Conservation (phyloP, 176 grass and related monocot species). For the Musa itinerans region DNA sequence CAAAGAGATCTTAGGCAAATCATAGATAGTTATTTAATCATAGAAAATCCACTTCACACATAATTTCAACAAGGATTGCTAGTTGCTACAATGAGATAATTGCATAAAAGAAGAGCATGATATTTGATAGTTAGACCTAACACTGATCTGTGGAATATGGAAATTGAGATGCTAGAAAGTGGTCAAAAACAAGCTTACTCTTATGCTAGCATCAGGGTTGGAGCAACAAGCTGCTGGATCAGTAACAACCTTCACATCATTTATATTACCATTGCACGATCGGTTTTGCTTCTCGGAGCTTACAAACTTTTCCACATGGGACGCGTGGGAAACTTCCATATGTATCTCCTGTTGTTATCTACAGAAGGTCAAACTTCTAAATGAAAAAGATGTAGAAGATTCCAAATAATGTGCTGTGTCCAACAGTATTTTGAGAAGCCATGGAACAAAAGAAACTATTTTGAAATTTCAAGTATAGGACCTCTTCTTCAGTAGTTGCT, state of each 20-base stretch:
- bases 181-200: conserved; percentile 25
- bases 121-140: background rate
- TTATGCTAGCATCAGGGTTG: conserved; percentile 40
- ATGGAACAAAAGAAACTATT: background rate
- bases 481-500: conserved; percentile 38
- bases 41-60: background rate
- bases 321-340: conserved; percentile 18
- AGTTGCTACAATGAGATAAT: background rate
- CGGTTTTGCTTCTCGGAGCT: conserved; percentile 21
- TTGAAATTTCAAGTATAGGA: conserved; percentile 21
- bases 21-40: background rate
- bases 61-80: too few relatives aligned
- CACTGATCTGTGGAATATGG: background rate
- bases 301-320: conserved; percentile 19
- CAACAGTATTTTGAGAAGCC: conserved; percentile 19
- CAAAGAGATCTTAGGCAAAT: background rate
- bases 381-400: conserved; percentile 26
- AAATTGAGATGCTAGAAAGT: conserved; percentile 11
- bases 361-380: conserved; percentile 40
- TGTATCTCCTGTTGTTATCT: conserved; percentile 48
- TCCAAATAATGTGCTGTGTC: conserved; percentile 12
- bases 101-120: background rate
- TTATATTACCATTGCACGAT: conserved; percentile 32
- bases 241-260: conserved; percentile 21
- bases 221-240: conserved; percentile 29